phyloP scores from a whole-genome alignment of 768 basidiomycete species.

The Mycena rosella region DNA sequence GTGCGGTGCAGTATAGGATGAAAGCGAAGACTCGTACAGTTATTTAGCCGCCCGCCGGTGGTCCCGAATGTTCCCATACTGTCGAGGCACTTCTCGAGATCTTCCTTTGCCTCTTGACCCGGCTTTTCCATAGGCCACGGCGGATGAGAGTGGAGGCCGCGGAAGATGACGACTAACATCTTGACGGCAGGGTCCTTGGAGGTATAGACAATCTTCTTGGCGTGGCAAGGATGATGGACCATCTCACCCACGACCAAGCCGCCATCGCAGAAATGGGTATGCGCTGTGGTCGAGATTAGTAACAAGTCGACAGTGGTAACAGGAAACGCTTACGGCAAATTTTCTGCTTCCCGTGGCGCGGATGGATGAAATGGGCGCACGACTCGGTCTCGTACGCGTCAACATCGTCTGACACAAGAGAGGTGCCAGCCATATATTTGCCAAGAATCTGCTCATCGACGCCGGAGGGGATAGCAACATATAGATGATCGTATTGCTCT shows the following conservation, averaged over 20 bases:
- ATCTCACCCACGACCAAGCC: background rate
- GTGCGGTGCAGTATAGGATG: background rate
- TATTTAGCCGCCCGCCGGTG: constrained; percentile 5
- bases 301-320: too few species aligned
- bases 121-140: constrained; percentile 16
- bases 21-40: background rate
- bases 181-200: background rate
- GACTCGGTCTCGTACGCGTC: background rate
- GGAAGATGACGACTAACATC: background rate
- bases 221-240: background rate
- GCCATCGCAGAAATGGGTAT: background rate
- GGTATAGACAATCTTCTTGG: constrained; percentile 12
- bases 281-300: too few species aligned
- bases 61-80: background rate
- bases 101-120: background rate
- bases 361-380: background rate
- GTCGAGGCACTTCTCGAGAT: background rate
- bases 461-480: background rate
- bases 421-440: background rate
- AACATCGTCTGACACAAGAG: background rate
- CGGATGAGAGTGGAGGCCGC: constrained; percentile 1
- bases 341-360: background rate
- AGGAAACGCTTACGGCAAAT: background rate
- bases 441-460: background rate
- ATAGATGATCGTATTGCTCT: background rate